Conservation (phyloP, 176 grass and related monocot genomes). For the Musa schizocarpa region DNA sequence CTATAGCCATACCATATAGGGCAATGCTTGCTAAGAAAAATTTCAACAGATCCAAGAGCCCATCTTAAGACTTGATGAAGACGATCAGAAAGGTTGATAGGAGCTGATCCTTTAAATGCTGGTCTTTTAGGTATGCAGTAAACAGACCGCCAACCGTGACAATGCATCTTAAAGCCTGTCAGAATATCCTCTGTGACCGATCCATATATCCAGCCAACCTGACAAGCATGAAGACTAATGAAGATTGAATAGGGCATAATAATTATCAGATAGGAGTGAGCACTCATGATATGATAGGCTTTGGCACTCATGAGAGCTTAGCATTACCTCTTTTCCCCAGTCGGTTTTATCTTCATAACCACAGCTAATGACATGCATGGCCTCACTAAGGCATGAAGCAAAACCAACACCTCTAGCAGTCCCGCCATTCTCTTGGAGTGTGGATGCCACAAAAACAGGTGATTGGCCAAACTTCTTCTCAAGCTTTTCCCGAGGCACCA, state of each 20-base stretch:
- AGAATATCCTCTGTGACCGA: conserved; percentile 45
- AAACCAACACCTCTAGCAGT: conserved; percentile 17
- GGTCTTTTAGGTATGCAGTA: conserved; percentile 45
- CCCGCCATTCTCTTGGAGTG: conserved; percentile 28
- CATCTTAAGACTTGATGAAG: conserved; percentile 46
- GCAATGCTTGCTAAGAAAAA: conserved; percentile 55
- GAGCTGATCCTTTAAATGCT: conserved; percentile 47
- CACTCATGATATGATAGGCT: neutral
- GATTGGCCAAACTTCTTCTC: conserved; percentile 54
- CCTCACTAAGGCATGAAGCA: conserved; percentile 23
- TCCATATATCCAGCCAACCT: conserved; percentile 56
- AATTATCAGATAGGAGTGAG: neutral
- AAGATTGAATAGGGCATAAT: neutral
- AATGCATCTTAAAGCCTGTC: conserved; percentile 50
- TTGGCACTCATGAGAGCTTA: neutral
- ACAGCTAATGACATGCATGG: conserved; percentile 37
- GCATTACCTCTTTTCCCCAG: conserved; percentile 45
- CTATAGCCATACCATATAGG: conserved; percentile 48
- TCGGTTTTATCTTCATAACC: conserved; percentile 49
- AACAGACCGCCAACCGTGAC: conserved; percentile 48
- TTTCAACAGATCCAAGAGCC: conserved; percentile 48
- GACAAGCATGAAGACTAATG: neutral
- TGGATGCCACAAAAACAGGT: conserved; percentile 37
- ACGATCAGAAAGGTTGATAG: conserved; percentile 44
- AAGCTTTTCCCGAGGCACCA: conserved; percentile 40